Base-by-base conservation (phyloP, 2,329 filamentous ascomycete species). In the Penicillium sp. region DNA sequence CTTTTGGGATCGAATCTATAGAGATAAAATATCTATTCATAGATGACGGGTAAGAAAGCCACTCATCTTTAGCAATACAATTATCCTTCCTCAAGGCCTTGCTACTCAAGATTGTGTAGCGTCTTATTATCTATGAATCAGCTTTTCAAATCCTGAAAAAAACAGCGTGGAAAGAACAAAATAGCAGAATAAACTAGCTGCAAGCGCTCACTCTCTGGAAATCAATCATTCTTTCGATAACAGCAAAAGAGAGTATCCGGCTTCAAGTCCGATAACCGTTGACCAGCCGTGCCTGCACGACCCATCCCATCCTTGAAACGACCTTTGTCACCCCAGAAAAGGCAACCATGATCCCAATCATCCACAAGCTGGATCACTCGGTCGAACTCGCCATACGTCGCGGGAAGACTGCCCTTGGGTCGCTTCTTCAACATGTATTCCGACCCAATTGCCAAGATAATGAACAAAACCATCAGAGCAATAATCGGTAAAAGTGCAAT, bases 261-360 rank as follows among this genome's bases (percentile, higher is more conserved):
- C 28, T 53, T 30, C 38, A 59, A 49, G 44, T 59, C 56, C 9
- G 56, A 22, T 26, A 53, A 33, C n/a, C 38, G 17, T 40, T 24
- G 26, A 19, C 57, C 57, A 47, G 57, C 38, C 2, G 50, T 59
- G 4, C 57, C 57, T 5, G 57, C 57, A 15, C 30, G 49, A 13
- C 47, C 2, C 19, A 37, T 44, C 22, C 38, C 37, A 24, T 44
- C 24, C 2, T 28, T 26, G 4, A 53, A 37, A 35, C 30, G 24
- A 17, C 56, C 56, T 28, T 59, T 59, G 12, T 59, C 56, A 22
- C 56, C 56, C 56, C 56, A 59, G 26, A 53, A 59, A 9, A 59
- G 17, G 15, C 26, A 15, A 26, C 19, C 17, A 24, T 59, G 38
- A 53, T 53, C 38, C 47, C 49, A 59, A 30, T 59, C 56, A 37